Conservation (phyloP, 805 yeast species). For the Lachancea meyersii region DNA sequence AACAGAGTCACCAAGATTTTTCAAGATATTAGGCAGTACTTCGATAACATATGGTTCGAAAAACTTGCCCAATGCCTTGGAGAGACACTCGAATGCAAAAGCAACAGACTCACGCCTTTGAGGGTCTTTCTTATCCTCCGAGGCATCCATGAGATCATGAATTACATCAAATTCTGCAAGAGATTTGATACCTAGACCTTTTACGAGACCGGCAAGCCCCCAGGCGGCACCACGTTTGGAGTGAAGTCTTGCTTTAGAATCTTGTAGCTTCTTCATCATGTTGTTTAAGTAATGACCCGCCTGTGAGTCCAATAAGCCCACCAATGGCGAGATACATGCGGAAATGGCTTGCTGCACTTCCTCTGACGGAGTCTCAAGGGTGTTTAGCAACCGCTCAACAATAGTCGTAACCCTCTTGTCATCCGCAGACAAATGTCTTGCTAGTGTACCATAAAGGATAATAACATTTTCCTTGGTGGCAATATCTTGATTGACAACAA, state of each 20-base stretch:
- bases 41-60: conserved; percentile 96
- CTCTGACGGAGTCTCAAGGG: conserved; percentile 83
- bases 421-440: conserved; percentile 64
- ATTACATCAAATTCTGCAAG: conserved; percentile 72
- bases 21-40: conserved; percentile 71
- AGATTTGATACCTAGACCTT: conserved; percentile 81
- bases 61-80: conserved; percentile 62
- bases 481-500: conserved; percentile 34
- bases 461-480: conserved; percentile 73
- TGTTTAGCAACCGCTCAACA: conserved; percentile 60
- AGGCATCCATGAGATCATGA: conserved; percentile 68
- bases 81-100: conserved; percentile 76
- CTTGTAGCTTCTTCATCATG: conserved; percentile 55
- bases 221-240: conserved; percentile 91
- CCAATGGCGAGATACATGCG: conserved; percentile 80
- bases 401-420: conserved; percentile 65
- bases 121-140: conserved; percentile 77
- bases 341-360: conserved; percentile 85
- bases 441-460: conserved; percentile 84
- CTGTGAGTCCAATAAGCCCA: conserved; percentile 45
- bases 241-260: conserved; percentile 35
- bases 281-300: conserved; percentile 50
- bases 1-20: conserved; percentile 76
- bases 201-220: conserved; percentile 89
- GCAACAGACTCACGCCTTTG: conserved; percentile 82